phyloP scores from a whole-genome alignment of 257 asterid species.

The Lithospermum erythrorhizon region DNA sequence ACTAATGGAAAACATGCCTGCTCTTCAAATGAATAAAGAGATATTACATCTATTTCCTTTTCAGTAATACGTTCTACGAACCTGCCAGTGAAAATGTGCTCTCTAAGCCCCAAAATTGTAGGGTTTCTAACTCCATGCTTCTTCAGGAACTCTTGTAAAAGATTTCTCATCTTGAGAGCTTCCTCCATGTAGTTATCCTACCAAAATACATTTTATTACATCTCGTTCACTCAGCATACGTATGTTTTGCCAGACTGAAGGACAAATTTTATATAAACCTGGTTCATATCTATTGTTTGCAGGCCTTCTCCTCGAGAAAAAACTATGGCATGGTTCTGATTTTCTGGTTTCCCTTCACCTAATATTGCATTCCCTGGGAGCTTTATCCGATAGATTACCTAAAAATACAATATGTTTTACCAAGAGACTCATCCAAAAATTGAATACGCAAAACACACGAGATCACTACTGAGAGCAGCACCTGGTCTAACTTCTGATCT shows the following conservation, averaged over 20 bases:
- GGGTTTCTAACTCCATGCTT: constrained; percentile 46
- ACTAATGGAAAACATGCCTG: no score
- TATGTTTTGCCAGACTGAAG: neutral
- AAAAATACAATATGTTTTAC: neutral
- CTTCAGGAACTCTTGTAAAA: constrained; percentile 46
- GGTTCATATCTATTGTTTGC: neutral
- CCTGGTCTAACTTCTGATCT: constrained; percentile 68
- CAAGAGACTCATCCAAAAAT: no score
- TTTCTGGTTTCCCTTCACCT: neutral
- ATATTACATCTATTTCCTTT: neutral
- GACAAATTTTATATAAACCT: neutral
- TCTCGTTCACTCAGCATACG: neutral
- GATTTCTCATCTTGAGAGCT: constrained; percentile 54
- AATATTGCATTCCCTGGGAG: neutral
- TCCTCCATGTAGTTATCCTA: constrained; percentile 62
- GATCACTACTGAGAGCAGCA: constrained; percentile 7
- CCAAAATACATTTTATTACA: neutral
- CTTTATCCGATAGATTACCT: neutral
- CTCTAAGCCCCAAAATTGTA: constrained; percentile 53
- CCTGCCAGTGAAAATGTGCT: constrained; percentile 64
- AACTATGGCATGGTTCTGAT: neutral
- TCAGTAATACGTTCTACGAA: neutral
- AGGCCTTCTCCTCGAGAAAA: neutral
- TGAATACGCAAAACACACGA: no score
- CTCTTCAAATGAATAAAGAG: no score